A percentile compares a stretch with the other conserved stretches of the same genome.
phyloP scores from a whole-genome alignment of 75 land plant species.

The Pseudotsuga menziesii region DNA sequence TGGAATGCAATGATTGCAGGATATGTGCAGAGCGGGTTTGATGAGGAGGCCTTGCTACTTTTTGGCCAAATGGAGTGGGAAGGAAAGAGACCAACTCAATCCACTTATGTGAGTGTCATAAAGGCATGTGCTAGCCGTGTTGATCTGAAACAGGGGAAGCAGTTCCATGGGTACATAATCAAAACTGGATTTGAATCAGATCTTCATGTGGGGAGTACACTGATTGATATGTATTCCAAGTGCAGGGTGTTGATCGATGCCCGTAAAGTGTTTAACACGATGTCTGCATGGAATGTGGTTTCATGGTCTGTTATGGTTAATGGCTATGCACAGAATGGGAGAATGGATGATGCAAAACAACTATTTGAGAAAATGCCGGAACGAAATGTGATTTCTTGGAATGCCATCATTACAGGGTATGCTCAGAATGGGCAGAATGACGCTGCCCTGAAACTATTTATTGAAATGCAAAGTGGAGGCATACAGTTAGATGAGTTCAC shows the following conservation, averaged over 20 bases:
- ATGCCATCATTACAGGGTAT: slow-evolving; percentile 15
- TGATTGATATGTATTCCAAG: slow-evolving; percentile 50
- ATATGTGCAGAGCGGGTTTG: slow-evolving; percentile 35
- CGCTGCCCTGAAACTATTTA: slow-evolving; percentile 16
- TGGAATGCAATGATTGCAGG: slow-evolving; percentile 70
- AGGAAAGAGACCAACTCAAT: slow-evolving; percentile 29
- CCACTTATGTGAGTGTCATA: slow-evolving; percentile 41
- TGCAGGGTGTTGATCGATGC: slow-evolving; percentile 28
- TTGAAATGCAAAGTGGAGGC: slow-evolving; percentile 17
- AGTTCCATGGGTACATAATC: slow-evolving; percentile 36
- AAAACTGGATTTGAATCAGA: slow-evolving; percentile 35
- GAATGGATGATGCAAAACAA: slow-evolving; percentile 11
- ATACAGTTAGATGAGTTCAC: slow-evolving; percentile 10
- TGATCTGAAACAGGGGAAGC: slow-evolving; percentile 46
- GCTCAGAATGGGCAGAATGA: slow-evolving; percentile 13
- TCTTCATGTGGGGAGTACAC: slow-evolving; percentile 42
- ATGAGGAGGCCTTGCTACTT: slow-evolving; percentile 35
- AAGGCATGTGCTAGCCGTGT: slow-evolving; percentile 51
- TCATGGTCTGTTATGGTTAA: slow-evolving; percentile 49
- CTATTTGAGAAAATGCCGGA: slow-evolving; percentile 13
- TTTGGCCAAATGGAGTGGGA: slow-evolving; percentile 21
- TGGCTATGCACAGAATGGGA: slow-evolving; percentile 36
- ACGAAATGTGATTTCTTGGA: slow-evolving; percentile 22
- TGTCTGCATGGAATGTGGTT: slow-evolving; percentile 23
- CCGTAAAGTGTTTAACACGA: slow-evolving; percentile 19